These are phyloP conservation scores for Plenodomus tracheiphilus DNA, from an alignment of 2,329 filamentous ascomycete genomes.

Conservation along the genomic window DNA sequence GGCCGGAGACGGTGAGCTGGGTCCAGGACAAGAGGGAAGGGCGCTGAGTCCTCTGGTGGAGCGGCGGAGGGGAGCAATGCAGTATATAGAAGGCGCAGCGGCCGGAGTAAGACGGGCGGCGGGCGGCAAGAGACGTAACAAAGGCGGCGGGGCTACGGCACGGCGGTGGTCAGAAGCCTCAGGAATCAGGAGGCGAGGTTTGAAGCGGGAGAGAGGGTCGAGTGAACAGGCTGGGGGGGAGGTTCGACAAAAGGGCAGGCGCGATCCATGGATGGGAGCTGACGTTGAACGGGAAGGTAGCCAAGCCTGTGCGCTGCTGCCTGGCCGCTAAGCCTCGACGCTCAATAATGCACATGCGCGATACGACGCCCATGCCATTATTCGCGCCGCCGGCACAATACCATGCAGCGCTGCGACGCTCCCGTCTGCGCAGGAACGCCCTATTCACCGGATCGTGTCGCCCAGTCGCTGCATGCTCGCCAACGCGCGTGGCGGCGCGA, in stretches of 20 bases:
- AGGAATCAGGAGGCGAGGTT: conserved; percentile 32
- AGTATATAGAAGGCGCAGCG: conserved; percentile 43
- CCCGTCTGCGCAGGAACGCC: conserved; percentile 11
- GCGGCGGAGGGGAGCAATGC: conserved; percentile 22
- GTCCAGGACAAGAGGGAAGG: conserved; percentile 27
- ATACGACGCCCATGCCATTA: conserved; percentile 19
- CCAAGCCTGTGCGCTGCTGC: conserved; percentile 17
- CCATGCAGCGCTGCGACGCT: conserved; percentile 18
- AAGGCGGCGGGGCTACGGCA: conserved; percentile 26
- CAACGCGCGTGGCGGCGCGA: conserved; percentile 10
- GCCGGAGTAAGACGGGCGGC: conserved; percentile 32
- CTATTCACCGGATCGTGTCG: conserved; percentile 11
- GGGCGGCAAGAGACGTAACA: conserved; percentile 29
- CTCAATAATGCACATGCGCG: conserved; percentile 23
- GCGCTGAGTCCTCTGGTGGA: conserved; percentile 29
- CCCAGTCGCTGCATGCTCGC: conserved; percentile 12
- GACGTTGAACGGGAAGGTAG: conserved; percentile 5
- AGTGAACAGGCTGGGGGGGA: conserved; percentile 23
- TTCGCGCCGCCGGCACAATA: conserved; percentile 27
- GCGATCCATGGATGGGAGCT: conserved; percentile 14
- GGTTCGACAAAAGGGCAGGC: conserved; percentile 16
- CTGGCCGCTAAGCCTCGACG: conserved; percentile 28
- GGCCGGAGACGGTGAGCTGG: conserved; percentile 11
- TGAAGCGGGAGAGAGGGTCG: conserved; percentile 16
- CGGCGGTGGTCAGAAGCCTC: conserved; percentile 33